Conservation (phyloP, 805 yeast genomes). For the Candida lessepsii region DNA sequence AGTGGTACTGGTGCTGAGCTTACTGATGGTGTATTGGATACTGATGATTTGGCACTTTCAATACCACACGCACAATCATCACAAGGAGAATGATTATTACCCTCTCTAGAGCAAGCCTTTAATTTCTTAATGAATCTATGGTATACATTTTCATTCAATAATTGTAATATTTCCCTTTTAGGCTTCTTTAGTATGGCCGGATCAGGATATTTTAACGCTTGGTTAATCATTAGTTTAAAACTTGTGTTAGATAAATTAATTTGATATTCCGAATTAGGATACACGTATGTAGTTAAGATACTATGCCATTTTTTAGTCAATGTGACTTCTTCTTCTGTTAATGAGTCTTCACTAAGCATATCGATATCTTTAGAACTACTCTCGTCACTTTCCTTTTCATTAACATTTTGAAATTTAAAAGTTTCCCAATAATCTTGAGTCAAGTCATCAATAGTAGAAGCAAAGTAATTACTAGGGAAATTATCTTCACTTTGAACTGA, state of each 20-base stretch:
- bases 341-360: background rate
- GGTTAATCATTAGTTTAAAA: constrained; percentile 23
- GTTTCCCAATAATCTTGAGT: constrained; percentile 21
- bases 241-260: constrained; percentile 47
- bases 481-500: constrained; percentile 20
- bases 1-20: constrained; percentile 1
- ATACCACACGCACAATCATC: constrained; percentile 3
- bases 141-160: constrained; percentile 37
- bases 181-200: constrained; percentile 29
- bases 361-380: constrained; percentile 4
- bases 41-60: background rate
- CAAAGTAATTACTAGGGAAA: constrained; percentile 23
- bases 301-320: constrained; percentile 30
- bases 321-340: constrained; percentile 5
- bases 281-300: constrained; percentile 42
- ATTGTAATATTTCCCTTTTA: constrained; percentile 30
- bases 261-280: constrained; percentile 44
- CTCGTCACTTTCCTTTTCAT: constrained; percentile 8
- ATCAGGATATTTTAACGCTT: constrained; percentile 21
- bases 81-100: background rate
- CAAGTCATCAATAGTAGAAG: constrained; percentile 27
- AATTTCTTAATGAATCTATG: constrained; percentile 16
- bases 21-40: background rate
- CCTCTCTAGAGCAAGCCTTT: constrained; percentile 7
- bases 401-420: constrained; percentile 14